Evolutionary conservation across 2,329 filamentous ascomycete genomes (phyloP), one percentile per base, ranked within the genome.

Genomic region (Raffaelea albimanens): DNA sequence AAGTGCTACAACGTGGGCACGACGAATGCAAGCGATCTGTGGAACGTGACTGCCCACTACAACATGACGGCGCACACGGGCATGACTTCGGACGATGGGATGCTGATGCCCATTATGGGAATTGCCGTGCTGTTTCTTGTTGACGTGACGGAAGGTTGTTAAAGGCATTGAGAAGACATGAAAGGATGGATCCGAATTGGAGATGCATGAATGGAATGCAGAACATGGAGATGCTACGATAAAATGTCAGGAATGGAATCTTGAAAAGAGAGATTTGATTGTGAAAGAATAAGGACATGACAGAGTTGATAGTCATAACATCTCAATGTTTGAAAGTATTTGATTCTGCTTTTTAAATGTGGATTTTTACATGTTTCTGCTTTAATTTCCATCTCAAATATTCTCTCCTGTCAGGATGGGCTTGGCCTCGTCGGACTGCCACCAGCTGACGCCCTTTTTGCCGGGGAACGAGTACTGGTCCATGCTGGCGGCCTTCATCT

Each of bases 401-500:
- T 77, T 78, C 46, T 67, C 68, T 0, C 75, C 75, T 49, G 87
- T 81, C 33, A 90, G 64, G 55, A 93, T 90, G 1, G 72, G 67
- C 67, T 71, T 84, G n/a, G 87, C 87, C 66, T 87, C 85, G 34
- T 87, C 83, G 43, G 76, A 83, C 67, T 70, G 82, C 89, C 89
- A 95, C 87, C 87, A 95, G 60, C 87, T 86, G 56, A 86, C 82
- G 4, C 83, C 83, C 52, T 83, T 74, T 59, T 83, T 77, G 8
- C 88, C 87, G 1, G 88, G 89, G 63, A 80, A 95, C 44, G 76
- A 75, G 61, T 75, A 95, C 56, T 66, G 67, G 54, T 89, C 85
- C 87, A 95, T 93, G 63, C 86, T 93, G 55, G 82, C 85, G 3
- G 80, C 67, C 77, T 87, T 91, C 88, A 95, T 95, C 78, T 95